These are phyloP conservation scores for Mollisiaceae sp. DNA, from an alignment of 2,329 filamentous ascomycete species.

Conservation along the genomic window DNA sequence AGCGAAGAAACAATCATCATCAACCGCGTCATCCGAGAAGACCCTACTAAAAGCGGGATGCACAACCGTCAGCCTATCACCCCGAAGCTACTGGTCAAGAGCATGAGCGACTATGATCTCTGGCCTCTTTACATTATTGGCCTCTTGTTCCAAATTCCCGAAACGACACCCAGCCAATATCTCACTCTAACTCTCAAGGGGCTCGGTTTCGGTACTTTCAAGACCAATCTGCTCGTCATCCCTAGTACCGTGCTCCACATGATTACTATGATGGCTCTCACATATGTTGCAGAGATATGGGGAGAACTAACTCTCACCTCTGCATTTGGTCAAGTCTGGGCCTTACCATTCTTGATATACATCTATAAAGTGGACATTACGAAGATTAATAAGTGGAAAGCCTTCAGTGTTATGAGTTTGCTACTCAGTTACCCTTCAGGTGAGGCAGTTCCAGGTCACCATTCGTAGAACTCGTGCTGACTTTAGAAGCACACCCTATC, in stretches of 20 bases:
- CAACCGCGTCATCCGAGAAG: slow-evolving; percentile 58
- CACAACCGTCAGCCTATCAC: slow-evolving; percentile 57
- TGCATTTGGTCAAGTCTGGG: slow-evolving; percentile 61
- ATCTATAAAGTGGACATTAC: slow-evolving; percentile 47
- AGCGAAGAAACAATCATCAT: slow-evolving; percentile 65
- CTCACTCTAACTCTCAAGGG: slow-evolving; percentile 62
- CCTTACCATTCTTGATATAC: slow-evolving; percentile 59
- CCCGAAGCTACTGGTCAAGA: slow-evolving; percentile 50
- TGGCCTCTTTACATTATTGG: slow-evolving; percentile 56
- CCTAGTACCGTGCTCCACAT: slow-evolving; percentile 57
- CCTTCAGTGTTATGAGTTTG: slow-evolving; percentile 49
- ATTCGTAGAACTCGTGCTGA: not conserved
- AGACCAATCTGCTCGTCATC: slow-evolving; percentile 68
- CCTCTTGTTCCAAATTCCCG: slow-evolving; percentile 57
- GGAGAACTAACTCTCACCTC: slow-evolving; percentile 56
- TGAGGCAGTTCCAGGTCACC: not conserved
- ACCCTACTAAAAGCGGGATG: slow-evolving; percentile 55
- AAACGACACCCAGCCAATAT: slow-evolving; percentile 54
- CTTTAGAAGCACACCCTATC: slow-evolving; percentile 49
- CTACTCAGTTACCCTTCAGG: slow-evolving; percentile 45
- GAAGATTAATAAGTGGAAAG: slow-evolving; percentile 48
- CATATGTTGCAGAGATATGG: slow-evolving; percentile 51
- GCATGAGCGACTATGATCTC: slow-evolving; percentile 57
- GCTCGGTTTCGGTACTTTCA: slow-evolving; percentile 64
- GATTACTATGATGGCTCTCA: slow-evolving; percentile 43